Percentiles rank a stretch among this genome's conserved stretches.
Conservation (phyloP, 441 rosid genomes). For the Raphanus hybrid region DNA sequence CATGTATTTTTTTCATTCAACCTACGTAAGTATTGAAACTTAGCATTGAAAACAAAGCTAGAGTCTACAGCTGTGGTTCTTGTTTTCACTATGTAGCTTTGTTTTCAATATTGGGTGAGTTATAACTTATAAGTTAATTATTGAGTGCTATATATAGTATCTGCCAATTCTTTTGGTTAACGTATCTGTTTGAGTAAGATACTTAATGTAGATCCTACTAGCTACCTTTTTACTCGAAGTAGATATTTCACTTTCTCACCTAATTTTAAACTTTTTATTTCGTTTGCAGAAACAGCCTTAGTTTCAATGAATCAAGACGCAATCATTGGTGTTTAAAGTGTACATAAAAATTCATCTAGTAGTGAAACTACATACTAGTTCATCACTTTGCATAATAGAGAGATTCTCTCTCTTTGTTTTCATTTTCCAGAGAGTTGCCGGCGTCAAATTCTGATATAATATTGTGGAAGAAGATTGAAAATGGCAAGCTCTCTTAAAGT, state of each 20-base stretch:
- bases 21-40: too few species aligned
- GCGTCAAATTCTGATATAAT: neutral
- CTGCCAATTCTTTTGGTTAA: constrained; percentile 4
- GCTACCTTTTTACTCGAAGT: neutral
- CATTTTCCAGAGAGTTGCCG: neutral
- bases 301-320: neutral
- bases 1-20: too few species aligned
- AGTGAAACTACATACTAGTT: neutral
- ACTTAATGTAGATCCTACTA: neutral
- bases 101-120: too few species aligned
- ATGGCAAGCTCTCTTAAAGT: constrained; percentile 32
- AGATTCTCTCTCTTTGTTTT: neutral
- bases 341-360: neutral
- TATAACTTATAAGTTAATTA: neutral
- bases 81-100: too few species aligned
- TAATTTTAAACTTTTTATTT: neutral
- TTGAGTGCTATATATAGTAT: neutral
- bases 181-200: neutral
- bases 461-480: constrained; percentile 9
- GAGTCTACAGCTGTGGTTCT: too few species aligned
- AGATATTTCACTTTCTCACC: constrained; percentile 1
- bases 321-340: neutral
- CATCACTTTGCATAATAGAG: neutral
- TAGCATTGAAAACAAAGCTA: too few species aligned
- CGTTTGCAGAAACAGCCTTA: neutral